Percentiles rank a stretch among this genome's conserved stretches.
These are phyloP conservation scores for Bombardia bombarda DNA, from an alignment of 495 filamentous ascomycete genomes.

Conservation along the genomic window DNA sequence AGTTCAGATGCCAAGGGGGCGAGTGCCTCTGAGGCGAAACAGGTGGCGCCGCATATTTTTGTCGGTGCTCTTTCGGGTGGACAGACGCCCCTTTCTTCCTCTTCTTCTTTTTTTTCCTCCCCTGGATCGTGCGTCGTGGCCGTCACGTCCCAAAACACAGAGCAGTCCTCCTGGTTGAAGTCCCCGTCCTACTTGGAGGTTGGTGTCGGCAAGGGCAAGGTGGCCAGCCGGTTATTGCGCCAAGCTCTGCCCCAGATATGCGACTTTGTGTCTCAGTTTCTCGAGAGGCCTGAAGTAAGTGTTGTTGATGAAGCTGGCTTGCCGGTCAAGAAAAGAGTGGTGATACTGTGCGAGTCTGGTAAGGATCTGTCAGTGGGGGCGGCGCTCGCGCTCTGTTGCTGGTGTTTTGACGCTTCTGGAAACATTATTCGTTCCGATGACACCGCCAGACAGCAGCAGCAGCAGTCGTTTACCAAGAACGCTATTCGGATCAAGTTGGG, in stretches of 20 bases:
- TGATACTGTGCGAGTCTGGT: constrained; percentile 33
- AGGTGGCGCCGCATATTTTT: constrained; percentile 25
- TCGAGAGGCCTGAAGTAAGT: constrained; percentile 6
- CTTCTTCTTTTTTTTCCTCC: neutral
- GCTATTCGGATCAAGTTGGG: constrained; percentile 67
- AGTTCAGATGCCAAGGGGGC: constrained; percentile 6
- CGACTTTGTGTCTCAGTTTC: constrained; percentile 30
- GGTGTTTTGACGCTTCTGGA: constrained; percentile 29
- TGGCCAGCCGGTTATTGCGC: constrained; percentile 68
- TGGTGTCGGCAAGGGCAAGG: constrained; percentile 55
- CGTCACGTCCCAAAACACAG: constrained; percentile 27
- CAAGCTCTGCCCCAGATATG: constrained; percentile 51
- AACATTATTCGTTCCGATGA: too few relatives aligned
- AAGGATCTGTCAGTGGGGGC: constrained; percentile 36
- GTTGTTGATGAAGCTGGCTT: too few relatives aligned
- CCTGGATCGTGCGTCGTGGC: constrained; percentile 11
- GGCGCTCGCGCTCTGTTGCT: constrained; percentile 43
- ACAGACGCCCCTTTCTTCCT: neutral
- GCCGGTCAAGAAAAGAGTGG: constrained; percentile 20
- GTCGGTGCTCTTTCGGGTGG: constrained; percentile 20
- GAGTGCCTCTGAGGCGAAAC: constrained; percentile 21
- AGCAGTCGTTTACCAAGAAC: constrained; percentile 57
- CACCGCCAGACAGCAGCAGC: constrained; percentile 9
- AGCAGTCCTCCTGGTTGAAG: constrained; percentile 24
- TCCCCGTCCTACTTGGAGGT: constrained; percentile 47